Conservation (phyloP, 441 rosid species). For the Manihot esculenta region DNA sequence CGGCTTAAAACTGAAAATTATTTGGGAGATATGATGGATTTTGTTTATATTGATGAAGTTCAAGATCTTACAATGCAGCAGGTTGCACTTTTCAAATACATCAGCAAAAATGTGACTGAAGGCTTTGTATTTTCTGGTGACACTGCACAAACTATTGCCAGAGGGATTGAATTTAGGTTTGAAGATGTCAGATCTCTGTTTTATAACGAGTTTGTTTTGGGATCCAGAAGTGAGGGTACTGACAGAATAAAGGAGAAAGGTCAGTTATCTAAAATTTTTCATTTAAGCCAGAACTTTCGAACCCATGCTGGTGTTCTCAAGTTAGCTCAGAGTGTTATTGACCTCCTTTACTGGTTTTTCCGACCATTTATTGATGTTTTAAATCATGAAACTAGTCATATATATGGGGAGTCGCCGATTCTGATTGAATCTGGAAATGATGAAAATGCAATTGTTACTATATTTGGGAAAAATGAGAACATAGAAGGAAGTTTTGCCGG, state of each 20-base stretch:
- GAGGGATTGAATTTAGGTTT: conserved; percentile 38
- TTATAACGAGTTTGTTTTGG: conserved; percentile 40
- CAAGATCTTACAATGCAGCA: conserved; percentile 68
- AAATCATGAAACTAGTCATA: conserved; percentile 40
- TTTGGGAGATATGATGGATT: conserved; percentile 37
- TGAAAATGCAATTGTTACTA: conserved; percentile 36
- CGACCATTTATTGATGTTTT: conserved; percentile 38
- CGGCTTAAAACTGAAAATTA: conserved; percentile 32
- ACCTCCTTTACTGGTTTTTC: conserved; percentile 48
- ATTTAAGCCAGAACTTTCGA: conserved; percentile 56
- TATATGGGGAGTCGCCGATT: conserved; percentile 51
- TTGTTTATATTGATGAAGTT: conserved; percentile 61
- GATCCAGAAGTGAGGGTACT: conserved; percentile 21
- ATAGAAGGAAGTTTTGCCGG: conserved; percentile 34
- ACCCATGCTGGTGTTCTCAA: conserved; percentile 57
- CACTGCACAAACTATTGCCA: conserved; percentile 49
- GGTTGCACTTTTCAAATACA: conserved; percentile 46
- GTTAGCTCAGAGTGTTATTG: conserved; percentile 51
- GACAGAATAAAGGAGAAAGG: conserved; percentile 35
- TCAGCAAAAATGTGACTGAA: conserved; percentile 40
- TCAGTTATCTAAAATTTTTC: conserved; percentile 37
- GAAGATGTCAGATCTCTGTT: conserved; percentile 36
- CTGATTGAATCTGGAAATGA: conserved; percentile 37
- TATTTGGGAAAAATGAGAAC: conserved; percentile 37
- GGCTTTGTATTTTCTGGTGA: conserved; percentile 61